Evolutionary conservation across 257 asterid genomes (phyloP), one percentile per base, ranked within the genome.

Genomic region (Gentiana dahurica): DNA sequence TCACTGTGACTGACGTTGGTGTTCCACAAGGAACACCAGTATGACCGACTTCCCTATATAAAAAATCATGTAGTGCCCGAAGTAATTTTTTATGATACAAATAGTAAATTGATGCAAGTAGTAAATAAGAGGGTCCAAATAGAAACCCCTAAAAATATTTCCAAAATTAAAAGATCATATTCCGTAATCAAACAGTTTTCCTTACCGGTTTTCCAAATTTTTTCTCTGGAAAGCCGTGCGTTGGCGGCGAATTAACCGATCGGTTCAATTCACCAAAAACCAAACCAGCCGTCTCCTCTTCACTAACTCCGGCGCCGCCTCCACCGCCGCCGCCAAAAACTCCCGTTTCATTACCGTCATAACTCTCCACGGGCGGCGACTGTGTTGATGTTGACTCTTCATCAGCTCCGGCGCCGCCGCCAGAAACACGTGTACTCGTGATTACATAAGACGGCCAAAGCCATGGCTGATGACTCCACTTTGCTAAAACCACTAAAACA

Each of bases 271-370:
- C 24, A 24, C 55, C 6, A 12, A 49, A 62, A 68, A 73, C 57
- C 71, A 24, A 81, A 57, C 60, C 78, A 36, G 83, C 53, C 11
- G 74, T 53, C 41, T 79, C 79, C 49, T 70, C 81, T 65, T 68
- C 77, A 39, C 67, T 71, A 12, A 45, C 58, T 38, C 77, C 66
- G 63, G 73, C 75, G 54, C 75, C 59, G 6, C 55, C 80, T 9
- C 65, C 77, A 5, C 3, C 61, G 12, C 12, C 41, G 8, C 37
- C 4, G 54, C 34, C 36, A 7, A 48, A 49, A 48, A 35, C n/a
- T 46, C 15, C 37, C 10, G 4, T 36, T 5, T 1, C 54, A 32
- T 11, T 39, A 2, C 4, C 36, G 12, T 12, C 45, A 9, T 41
- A 2, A 1, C 15, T 37, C 12, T 57, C 61, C n/a, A 34, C 54